A percentile compares a stretch with the other conserved stretches of the same genome.
Conservation (phyloP, 1,139 yeast genomes). For the Scheffersomyces parashehatae region DNA sequence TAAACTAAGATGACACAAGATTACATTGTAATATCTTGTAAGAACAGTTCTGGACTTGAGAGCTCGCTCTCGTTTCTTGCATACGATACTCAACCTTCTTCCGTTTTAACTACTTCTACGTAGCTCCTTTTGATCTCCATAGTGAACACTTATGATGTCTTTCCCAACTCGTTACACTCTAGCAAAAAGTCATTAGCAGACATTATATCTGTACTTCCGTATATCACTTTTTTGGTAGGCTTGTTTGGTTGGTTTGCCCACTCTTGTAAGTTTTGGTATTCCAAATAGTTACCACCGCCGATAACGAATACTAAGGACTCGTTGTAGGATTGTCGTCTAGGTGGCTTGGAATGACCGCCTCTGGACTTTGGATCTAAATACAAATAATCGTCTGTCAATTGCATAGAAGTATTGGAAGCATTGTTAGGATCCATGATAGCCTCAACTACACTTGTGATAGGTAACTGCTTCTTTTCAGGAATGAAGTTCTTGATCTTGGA, state of each 20-base stretch:
- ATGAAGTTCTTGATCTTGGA: conserved; percentile 84
- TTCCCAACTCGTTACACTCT: conserved; percentile 67
- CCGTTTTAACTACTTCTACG: too few relatives aligned
- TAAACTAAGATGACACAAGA: neutral
- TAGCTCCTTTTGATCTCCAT: too few relatives aligned
- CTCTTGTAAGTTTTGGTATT: conserved; percentile 90
- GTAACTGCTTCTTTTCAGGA: conserved; percentile 85
- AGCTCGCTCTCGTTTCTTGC: neutral
- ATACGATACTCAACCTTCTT: too few relatives aligned
- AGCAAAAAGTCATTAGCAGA: conserved; percentile 75
- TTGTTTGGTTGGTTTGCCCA: conserved; percentile 57
- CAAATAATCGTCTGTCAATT: conserved; percentile 82
- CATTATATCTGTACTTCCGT: conserved; percentile 83
- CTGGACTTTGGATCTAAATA: conserved; percentile 89
- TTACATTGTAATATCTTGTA: neutral
- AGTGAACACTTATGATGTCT: neutral
- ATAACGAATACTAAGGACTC: conserved; percentile 88
- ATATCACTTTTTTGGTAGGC: conserved; percentile 56
- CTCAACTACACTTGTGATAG: conserved; percentile 87
- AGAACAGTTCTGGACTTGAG: too few relatives aligned
- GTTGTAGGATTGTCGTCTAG: conserved; percentile 77
- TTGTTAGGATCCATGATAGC: conserved; percentile 82
- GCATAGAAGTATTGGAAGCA: conserved; percentile 60
- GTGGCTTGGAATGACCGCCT: conserved; percentile 88
- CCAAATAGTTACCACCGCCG: conserved; percentile 95